A percentile compares a stretch with the other conserved stretches of the same genome.
Evolutionary conservation across 441 rosid species (phyloP).

Genomic region (Cnidoscolus chayamansa): DNA sequence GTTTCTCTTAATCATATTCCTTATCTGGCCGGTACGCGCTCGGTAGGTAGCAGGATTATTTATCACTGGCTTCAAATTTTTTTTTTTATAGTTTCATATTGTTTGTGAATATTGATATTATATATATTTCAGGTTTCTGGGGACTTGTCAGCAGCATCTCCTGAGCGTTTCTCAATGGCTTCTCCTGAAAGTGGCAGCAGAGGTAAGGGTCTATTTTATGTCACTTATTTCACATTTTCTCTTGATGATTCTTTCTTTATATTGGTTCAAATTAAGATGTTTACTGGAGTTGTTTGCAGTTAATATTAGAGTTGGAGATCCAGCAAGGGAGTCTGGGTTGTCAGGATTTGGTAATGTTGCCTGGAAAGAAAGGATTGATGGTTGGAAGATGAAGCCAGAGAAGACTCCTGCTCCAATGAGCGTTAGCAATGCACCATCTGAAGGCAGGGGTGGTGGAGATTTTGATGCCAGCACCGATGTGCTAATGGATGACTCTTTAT

Average conservation of each 20-base stretch:
- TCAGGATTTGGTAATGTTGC: conserved; percentile 35
- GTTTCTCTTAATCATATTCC: conserved; percentile 33
- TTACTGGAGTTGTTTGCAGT: conserved; percentile 19
- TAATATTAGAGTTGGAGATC: conserved; percentile 28
- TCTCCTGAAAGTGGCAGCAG: conserved; percentile 37
- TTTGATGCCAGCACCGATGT: conserved; percentile 36
- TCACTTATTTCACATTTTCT: neutral
- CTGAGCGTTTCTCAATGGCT: conserved; percentile 34
- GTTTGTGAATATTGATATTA: neutral
- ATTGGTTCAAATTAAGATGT: neutral
- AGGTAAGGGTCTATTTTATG: conserved; percentile 14
- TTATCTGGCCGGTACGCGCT: conserved; percentile 30
- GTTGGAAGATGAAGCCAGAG: conserved; percentile 41
- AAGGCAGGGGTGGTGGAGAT: conserved; percentile 35
- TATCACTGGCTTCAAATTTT: neutral
- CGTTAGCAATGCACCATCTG: conserved; percentile 38
- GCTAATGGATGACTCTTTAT: conserved; percentile 33
- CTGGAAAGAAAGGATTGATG: conserved; percentile 41
- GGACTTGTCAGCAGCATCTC: conserved; percentile 39
- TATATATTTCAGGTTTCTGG: conserved; percentile 31
- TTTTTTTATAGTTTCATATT: neutral
- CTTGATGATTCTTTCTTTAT: no score
- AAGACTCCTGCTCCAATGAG: conserved; percentile 36
- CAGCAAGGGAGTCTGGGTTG: conserved; percentile 27
- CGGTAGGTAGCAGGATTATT: conserved; percentile 19